A percentile compares a stretch with the other conserved stretches of the same genome.
Evolutionary conservation across 345 rosid species (phyloP).

Genomic region (Physaria fendleri): DNA sequence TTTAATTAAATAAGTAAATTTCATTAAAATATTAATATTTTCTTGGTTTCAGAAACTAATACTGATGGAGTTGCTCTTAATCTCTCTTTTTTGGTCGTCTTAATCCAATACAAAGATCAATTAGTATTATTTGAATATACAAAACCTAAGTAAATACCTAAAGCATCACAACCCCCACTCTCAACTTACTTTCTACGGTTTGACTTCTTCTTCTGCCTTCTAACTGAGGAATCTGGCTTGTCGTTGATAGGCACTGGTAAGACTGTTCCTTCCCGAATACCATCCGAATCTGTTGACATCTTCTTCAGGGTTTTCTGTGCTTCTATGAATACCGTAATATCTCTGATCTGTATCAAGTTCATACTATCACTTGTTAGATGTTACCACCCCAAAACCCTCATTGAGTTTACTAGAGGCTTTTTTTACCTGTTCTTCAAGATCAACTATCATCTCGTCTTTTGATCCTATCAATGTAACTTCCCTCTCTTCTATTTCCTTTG

Average conservation of each 20-base stretch:
- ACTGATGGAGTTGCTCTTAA: too few species aligned
- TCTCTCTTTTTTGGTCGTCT: neutral
- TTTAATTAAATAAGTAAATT: too few species aligned
- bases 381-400: neutral
- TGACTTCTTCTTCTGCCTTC: slow-evolving; percentile 46
- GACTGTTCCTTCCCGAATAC: slow-evolving; percentile 54
- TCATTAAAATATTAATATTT: too few species aligned
- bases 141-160: neutral
- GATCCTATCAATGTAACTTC: slow-evolving; percentile 32
- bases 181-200: slow-evolving; percentile 46
- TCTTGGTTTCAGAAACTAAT: too few species aligned
- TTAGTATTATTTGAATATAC: neutral
- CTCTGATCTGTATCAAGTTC: slow-evolving; percentile 54
- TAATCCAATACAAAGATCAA: neutral
- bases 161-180: slow-evolving; percentile 8
- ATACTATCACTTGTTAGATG: neutral
- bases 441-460: slow-evolving; percentile 57
- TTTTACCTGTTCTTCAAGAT: slow-evolving; percentile 91
- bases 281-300: slow-evolving; percentile 47
- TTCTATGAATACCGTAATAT: slow-evolving; percentile 60
- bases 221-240: slow-evolving; percentile 37
- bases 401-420: neutral
- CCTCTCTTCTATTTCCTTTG: slow-evolving; percentile 80
- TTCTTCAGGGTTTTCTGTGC: slow-evolving; percentile 63
- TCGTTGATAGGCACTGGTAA: slow-evolving; percentile 56